These are phyloP conservation scores for Trichosporon sp. DNA, from an alignment of 1,284 basidiomycete species.

Conservation along the genomic window DNA sequence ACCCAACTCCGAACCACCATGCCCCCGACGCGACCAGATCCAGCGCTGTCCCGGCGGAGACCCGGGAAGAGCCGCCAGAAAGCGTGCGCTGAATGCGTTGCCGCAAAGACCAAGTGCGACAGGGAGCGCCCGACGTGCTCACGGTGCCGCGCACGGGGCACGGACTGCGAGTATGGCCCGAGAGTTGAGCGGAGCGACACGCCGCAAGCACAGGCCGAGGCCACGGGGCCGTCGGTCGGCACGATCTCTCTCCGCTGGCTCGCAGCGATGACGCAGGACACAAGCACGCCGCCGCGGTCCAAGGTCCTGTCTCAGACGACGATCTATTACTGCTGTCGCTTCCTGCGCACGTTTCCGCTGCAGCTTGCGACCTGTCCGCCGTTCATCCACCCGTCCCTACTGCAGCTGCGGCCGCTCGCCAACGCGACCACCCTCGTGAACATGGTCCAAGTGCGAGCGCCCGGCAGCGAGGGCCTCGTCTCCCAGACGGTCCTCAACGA, in stretches of 20 bases:
- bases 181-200: neutral
- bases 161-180: neutral
- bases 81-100: neutral
- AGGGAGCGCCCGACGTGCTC: neutral
- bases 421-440: neutral
- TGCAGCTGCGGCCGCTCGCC: neutral
- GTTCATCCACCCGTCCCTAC: neutral
- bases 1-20: neutral
- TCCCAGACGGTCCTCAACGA: neutral
- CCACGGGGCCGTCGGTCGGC: neutral
- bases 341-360: neutral
- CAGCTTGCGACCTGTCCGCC: neutral
- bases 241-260: slow-evolving; percentile 2
- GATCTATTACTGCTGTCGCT: slow-evolving; percentile 8
- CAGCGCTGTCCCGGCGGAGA: neutral
- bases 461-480: neutral
- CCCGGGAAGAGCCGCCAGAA: neutral
- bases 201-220: neutral
- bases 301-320: neutral
- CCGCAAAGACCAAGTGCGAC: neutral
- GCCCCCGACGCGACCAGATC: neutral
- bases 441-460: neutral
- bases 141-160: neutral
- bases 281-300: neutral
- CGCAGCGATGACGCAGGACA: neutral